phyloP scores from a whole-genome alignment of 176 grass and related monocot species.

The Chrysopogon serrulatus region DNA sequence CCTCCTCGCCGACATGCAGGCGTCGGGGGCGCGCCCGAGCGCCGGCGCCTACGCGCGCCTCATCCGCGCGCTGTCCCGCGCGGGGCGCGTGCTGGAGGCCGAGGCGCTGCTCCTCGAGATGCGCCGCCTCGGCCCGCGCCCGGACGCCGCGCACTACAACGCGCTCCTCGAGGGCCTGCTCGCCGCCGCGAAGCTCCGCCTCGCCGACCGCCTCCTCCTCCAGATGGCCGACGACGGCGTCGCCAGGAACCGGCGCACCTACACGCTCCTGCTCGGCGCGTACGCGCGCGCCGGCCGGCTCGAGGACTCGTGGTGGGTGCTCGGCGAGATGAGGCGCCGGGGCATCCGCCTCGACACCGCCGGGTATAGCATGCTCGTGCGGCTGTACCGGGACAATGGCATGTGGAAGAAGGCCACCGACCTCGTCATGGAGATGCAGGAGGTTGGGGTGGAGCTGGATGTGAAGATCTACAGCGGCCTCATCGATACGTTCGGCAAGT shows the following conservation, averaged over 20 bases:
- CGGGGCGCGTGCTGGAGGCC: conserved; percentile 61
- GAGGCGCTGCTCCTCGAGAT: conserved; percentile 82
- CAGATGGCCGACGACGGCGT: conserved; percentile 82
- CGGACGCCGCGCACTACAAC: conserved; percentile 55
- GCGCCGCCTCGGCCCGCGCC: conserved; percentile 37
- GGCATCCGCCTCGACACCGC: conserved; percentile 45
- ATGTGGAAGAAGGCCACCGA: conserved; percentile 97
- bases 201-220: conserved; percentile 66
- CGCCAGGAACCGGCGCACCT: conserved; percentile 45
- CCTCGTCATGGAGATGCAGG: conserved; percentile 78
- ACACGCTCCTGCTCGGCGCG: conserved; percentile 59
- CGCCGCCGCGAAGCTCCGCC: conserved; percentile 46
- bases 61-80: conserved; percentile 51
- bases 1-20: conserved; percentile 66
- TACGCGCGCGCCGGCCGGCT: conserved; percentile 66
- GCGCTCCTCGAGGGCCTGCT: conserved; percentile 65
- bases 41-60: conserved; percentile 49
- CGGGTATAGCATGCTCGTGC: conserved; percentile 53
- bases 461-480: conserved; percentile 62
- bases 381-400: conserved; percentile 74
- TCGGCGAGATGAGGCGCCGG: conserved; percentile 61
- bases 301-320: conserved; percentile 86
- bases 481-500: conserved; percentile 76
- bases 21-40: conserved; percentile 47
- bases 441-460: conserved; percentile 49